Base-by-base conservation (phyloP, 192 early-diverging fungal species). In the Linnemannia zychae region DNA sequence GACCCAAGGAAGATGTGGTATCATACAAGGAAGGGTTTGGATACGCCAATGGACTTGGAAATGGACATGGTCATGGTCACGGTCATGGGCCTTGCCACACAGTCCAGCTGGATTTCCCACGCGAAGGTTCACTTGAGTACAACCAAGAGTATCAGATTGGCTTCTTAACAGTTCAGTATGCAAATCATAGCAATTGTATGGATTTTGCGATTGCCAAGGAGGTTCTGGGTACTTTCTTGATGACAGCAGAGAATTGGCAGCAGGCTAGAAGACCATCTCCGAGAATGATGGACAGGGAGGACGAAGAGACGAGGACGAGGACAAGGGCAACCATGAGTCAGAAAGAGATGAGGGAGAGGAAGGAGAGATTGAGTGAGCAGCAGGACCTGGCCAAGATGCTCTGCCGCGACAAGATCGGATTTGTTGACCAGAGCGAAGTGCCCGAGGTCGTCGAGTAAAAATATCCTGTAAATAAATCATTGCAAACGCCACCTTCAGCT, bases 141-240 rank as follows among this genome's bases (percentile, higher is more conserved):
- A 84, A 84, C 17, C 77, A 84, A 24, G 77, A 78, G 28, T 75
- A 84, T 7, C 82, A 84, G 69, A 84, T 84, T 67, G 82, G 82
- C 33, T 84, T 84, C 60, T n/a, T 84, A 47, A 84, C 82, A 0
- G 82, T 84, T 9, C 53, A 84, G n/a, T 84, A 78, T 65, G 82
- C 82, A 9, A 68, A 67, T 4, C 82, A 84, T 52, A 84, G 78
- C 68, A 84, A 67, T 1, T 84, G 82, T 38, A 84, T 75, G 66
- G 82, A 84, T 31, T 84, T 76, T 76, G 66, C 48, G 53, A 72
- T 84, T 36, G 34, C 82, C 6, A 84, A 71, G 52, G 77, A 84
- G 44, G 82, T 78, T 13, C 34, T 84, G 49, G 76, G 77, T 16
- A 48, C 75, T 24, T 84, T 84, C 46, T 36, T 79, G 57, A 38